Conservation (phyloP, 2,329 filamentous ascomycete genomes). For the Stagonosporopsis chrysanthemi region DNA sequence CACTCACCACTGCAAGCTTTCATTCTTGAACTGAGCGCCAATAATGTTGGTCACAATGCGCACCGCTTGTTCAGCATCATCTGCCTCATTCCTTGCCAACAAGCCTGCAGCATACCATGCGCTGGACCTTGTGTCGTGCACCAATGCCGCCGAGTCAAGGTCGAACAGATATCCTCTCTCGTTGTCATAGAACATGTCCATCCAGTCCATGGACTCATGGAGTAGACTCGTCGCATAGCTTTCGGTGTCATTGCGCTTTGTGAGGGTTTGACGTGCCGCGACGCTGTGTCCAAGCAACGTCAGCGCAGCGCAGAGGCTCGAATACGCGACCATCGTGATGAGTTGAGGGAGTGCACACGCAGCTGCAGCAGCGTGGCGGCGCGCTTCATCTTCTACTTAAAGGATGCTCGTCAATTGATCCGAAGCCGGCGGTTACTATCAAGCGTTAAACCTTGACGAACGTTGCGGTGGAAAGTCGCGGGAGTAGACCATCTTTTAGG, state of each 20-base stretch:
- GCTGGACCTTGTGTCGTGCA: conserved; percentile 65
- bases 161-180: conserved; percentile 63
- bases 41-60: conserved; percentile 65
- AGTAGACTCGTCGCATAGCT: conserved; percentile 26
- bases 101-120: conserved; percentile 68
- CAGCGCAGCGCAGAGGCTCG: conserved; percentile 21
- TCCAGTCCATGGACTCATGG: conserved; percentile 62
- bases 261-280: conserved; percentile 14
- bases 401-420: not conserved
- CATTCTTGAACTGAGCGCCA: conserved; percentile 60
- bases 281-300: conserved; percentile 16
- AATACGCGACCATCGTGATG: conserved; percentile 17
- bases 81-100: conserved; percentile 61
- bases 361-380: not conserved
- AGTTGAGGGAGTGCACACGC: not conserved
- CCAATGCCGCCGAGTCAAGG: conserved; percentile 56
- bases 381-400: conserved; percentile 10
- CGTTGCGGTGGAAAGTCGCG: conserved; percentile 10
- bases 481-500: conserved; percentile 9
- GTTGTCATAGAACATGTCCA: conserved; percentile 64
- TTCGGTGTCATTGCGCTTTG: conserved; percentile 28
- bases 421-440: conserved; percentile 5
- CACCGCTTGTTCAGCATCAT: conserved; percentile 60
- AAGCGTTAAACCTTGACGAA: not conserved
- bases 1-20: conserved; percentile 62